phyloP scores from a whole-genome alignment of 2,329 filamentous ascomycete species.

The Pseudogymnoascus sp. region DNA sequence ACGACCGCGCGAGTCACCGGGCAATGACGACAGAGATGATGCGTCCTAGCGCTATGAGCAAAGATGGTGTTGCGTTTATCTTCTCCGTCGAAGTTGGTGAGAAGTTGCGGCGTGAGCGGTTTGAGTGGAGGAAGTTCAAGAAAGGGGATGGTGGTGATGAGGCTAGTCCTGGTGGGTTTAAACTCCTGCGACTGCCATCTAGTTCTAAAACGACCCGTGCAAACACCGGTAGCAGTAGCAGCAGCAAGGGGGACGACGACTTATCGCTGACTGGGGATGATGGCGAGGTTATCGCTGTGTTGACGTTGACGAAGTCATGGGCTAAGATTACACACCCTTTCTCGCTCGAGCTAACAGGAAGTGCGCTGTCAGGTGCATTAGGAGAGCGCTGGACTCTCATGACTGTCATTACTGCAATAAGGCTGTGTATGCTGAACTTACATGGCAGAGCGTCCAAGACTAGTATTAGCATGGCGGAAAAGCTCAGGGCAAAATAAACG shows the following conservation, averaged over 20 bases:
- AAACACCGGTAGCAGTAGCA: neutral
- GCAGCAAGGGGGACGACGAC: neutral
- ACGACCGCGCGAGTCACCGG: neutral
- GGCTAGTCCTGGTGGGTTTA: slow-evolving; percentile 10
- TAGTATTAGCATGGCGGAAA: neutral
- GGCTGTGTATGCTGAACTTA: slow-evolving; percentile 13
- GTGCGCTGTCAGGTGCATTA: neutral
- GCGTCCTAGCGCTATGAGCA: slow-evolving; percentile 12
- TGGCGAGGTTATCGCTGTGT: slow-evolving; percentile 11
- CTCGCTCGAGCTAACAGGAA: slow-evolving; percentile 11
- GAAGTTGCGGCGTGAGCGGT: slow-evolving; percentile 15
- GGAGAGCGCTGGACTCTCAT: slow-evolving; percentile 15
- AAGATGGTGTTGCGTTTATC: slow-evolving; percentile 10
- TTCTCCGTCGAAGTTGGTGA: slow-evolving; percentile 18
- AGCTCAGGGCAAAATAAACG: neutral
- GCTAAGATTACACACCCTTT: slow-evolving; percentile 15
- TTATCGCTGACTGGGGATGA: neutral
- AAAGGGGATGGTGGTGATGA: slow-evolving; percentile 12
- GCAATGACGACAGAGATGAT: slow-evolving; percentile 13
- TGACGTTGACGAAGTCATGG: slow-evolving; percentile 15
- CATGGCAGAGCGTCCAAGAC: neutral
- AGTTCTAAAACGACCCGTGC: neutral
- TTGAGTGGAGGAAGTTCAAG: slow-evolving; percentile 20
- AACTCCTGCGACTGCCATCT: neutral
- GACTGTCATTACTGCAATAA: slow-evolving; percentile 13